These are phyloP conservation scores for Xylariaceae sp. DNA, from an alignment of 2,329 filamentous ascomycete species.

Conservation along the genomic window DNA sequence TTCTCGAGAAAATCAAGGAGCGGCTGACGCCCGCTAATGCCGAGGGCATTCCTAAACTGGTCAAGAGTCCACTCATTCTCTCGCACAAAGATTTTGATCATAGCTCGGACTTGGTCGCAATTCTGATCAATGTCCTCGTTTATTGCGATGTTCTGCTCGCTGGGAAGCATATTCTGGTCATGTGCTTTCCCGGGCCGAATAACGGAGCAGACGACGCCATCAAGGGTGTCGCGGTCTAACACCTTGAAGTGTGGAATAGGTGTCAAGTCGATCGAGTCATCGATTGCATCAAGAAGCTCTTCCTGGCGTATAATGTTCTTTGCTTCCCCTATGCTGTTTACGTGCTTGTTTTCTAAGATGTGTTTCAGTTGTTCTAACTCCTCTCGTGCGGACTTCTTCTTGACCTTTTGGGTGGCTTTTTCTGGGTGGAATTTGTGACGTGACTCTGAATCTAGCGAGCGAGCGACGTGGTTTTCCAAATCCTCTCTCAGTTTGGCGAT, in stretches of 20 bases:
- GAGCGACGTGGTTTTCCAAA: background rate
- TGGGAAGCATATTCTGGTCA: background rate
- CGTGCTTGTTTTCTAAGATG: too few relatives aligned
- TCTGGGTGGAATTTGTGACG: too few relatives aligned
- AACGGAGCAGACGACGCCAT: too few relatives aligned
- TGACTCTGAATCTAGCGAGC: too few relatives aligned
- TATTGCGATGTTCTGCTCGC: background rate
- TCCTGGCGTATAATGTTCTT: slow-evolving; percentile 11
- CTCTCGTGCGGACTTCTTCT: too few relatives aligned
- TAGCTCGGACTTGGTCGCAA: slow-evolving; percentile 18
- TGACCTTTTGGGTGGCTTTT: too few relatives aligned
- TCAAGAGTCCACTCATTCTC: slow-evolving; percentile 1
- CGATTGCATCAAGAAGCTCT: slow-evolving; percentile 12
- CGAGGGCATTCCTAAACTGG: background rate
- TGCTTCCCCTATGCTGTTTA: too few relatives aligned
- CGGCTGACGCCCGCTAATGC: background rate
- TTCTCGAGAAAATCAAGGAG: background rate
- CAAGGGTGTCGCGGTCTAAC: background rate
- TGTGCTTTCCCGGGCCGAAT: too few relatives aligned
- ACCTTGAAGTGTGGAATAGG: background rate
- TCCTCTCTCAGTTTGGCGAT: background rate
- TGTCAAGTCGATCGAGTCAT: slow-evolving; percentile 3
- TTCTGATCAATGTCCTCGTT: slow-evolving; percentile 8
- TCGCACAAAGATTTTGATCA: slow-evolving; percentile 16
- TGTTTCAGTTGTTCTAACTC: too few relatives aligned